A percentile compares a stretch with the other conserved stretches of the same genome.
These are phyloP conservation scores for Bipolaris gigantea DNA, from an alignment of 2,329 filamentous ascomycete genomes.

Conservation along the genomic window DNA sequence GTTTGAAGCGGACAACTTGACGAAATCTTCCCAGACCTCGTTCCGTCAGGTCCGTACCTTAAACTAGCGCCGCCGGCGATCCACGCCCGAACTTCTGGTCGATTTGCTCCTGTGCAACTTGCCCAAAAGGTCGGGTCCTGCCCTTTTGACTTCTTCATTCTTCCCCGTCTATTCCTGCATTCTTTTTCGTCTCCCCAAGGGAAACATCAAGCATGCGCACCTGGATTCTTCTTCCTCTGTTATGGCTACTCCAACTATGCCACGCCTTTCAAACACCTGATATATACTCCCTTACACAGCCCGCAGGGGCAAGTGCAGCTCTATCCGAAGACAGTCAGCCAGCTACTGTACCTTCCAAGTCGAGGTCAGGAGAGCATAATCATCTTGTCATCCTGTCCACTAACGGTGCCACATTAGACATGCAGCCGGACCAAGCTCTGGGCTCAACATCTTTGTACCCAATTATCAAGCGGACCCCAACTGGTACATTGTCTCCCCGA, in stretches of 20 bases:
- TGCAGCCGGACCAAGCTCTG: slow-evolving; percentile 4
- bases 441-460: slow-evolving; percentile 8
- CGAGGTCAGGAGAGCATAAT: background rate
- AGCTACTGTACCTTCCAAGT: slow-evolving; percentile 7
- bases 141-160: background rate
- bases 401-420: background rate
- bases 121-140: slow-evolving; percentile 6
- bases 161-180: background rate
- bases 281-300: slow-evolving; percentile 7
- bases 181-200: background rate
- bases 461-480: slow-evolving; percentile 8
- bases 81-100: slow-evolving; percentile 1
- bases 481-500: background rate
- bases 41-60: background rate
- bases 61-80: slow-evolving; percentile 1
- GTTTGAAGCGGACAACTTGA: background rate
- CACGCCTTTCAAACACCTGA: slow-evolving; percentile 8
- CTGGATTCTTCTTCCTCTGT: slow-evolving; percentile 4
- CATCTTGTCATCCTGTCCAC: background rate
- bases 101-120: background rate
- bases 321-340: slow-evolving; percentile 1
- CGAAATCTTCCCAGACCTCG: background rate
- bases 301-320: background rate
- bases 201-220: slow-evolving; percentile 6
- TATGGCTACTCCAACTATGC: slow-evolving; percentile 6